Base-by-base conservation (phyloP, 345 rosid genomes). In the Laguncularia racemosa region DNA sequence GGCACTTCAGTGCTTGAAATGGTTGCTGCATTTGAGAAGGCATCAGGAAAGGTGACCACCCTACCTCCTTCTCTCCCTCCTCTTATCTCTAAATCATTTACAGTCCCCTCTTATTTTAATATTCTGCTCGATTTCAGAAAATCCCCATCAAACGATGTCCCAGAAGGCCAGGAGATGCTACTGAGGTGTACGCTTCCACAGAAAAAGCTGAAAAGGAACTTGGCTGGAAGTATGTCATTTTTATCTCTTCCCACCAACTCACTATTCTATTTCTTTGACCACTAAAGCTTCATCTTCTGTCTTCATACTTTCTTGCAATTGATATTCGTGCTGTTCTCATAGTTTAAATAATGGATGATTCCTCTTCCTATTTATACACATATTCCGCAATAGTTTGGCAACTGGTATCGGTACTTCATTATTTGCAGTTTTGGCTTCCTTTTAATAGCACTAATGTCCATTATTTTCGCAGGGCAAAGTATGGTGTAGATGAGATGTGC, bases 1-100 rank as follows among this genome's bases (percentile, higher is more conserved):
- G 99, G 96, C 60, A 81, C 91, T 20, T 89, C 97, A 13, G 96
- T 89, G 53, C 84, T 93, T 17, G 90, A 89, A 84, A 89, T 93
- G 96, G 97, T 93, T 58, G 74, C 84, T 28, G 95, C 95, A 54
- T 93, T 89, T 60, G 97, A 89, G 70, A 93, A 87, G 66, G 97
- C 84, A 63, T 89, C 80, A 58, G 90, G 90, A 71, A 85, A 87
- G 90, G 99, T 87, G 52, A 73, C n/a, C 17, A 11, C 46, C 61
- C 38, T 40, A 33, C 40, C 40, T 33, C 40, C 40, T 20, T 46
- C 14, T 16, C 10, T 33, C 50, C 46, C 7, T 13, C 18, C 47
- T 14, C 16, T 14, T 52, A 45, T 49, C 19, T 49, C 57, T 17
- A 20, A 50, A 20, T 11, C 12, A 46, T 33, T 33, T 7, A 9